Evolutionary conservation across 2,329 filamentous ascomycete genomes (phyloP).

Genomic region (Stagonosporopsis rhizophila): DNA sequence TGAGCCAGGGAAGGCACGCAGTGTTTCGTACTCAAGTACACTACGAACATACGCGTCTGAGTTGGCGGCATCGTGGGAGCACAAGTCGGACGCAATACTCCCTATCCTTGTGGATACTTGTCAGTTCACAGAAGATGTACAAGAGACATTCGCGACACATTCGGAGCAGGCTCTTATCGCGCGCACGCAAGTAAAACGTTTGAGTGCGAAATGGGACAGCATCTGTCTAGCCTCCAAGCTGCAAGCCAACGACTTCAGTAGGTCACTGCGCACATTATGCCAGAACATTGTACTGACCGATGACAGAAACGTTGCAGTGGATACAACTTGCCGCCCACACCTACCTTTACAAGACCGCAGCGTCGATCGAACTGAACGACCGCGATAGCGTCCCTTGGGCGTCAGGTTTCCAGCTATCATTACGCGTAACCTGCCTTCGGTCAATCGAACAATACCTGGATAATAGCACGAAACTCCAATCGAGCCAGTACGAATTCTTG

Average conservation of each 20-base stretch:
- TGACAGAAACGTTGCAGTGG: slow-evolving; percentile 42
- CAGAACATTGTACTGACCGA: slow-evolving; percentile 17
- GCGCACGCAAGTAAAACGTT: slow-evolving; percentile 42
- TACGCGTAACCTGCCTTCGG: slow-evolving; percentile 42
- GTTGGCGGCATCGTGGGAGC: slow-evolving; percentile 40
- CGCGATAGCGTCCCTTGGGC: slow-evolving; percentile 42
- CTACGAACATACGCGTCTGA: slow-evolving; percentile 44
- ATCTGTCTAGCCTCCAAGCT: slow-evolving; percentile 38
- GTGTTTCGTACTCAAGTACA: slow-evolving; percentile 36
- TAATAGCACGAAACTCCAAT: slow-evolving; percentile 36
- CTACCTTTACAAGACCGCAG: slow-evolving; percentile 37
- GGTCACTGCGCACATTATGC: not conserved
- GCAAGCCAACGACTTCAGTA: slow-evolving; percentile 43
- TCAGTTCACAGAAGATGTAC: slow-evolving; percentile 46
- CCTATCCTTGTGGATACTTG: slow-evolving; percentile 42
- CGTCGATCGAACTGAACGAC: slow-evolving; percentile 38
- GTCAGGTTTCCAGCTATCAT: slow-evolving; percentile 44
- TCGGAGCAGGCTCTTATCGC: slow-evolving; percentile 40
- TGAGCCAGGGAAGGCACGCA: slow-evolving; percentile 33
- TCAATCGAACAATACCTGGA: slow-evolving; percentile 46
- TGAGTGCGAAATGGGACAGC: slow-evolving; percentile 45
- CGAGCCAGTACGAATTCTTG: slow-evolving; percentile 38
- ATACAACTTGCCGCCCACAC: slow-evolving; percentile 41
- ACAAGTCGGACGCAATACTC: slow-evolving; percentile 39
- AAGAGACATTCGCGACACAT: slow-evolving; percentile 42